These are phyloP conservation scores for Teunomyces cretensis DNA, from an alignment of 805 yeast species.

Conservation along the genomic window DNA sequence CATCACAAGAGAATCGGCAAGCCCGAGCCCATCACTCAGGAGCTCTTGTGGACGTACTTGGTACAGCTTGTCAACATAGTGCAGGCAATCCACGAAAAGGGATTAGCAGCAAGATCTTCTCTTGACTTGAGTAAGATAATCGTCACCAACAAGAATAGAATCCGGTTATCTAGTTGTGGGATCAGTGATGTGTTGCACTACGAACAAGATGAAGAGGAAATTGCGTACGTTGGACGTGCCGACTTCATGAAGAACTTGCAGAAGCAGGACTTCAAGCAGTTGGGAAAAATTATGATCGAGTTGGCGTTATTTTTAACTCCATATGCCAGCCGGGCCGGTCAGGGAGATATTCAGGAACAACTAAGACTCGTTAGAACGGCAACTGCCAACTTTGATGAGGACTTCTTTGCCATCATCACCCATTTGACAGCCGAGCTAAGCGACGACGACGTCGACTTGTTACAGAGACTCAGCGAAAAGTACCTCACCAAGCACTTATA, in stretches of 20 bases:
- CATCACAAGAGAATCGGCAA: slow-evolving; percentile 50
- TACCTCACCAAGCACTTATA: slow-evolving; percentile 39
- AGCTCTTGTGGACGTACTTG: slow-evolving; percentile 70
- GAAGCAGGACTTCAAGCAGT: slow-evolving; percentile 51
- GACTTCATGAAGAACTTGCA: slow-evolving; percentile 35
- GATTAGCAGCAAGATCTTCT: slow-evolving; percentile 59
- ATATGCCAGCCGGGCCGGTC: neutral
- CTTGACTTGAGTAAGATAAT: slow-evolving; percentile 69
- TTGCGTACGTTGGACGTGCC: slow-evolving; percentile 6
- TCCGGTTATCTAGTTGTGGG: slow-evolving; percentile 72
- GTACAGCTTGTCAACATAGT: slow-evolving; percentile 75
- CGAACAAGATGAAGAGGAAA: slow-evolving; percentile 28
- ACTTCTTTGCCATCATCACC: slow-evolving; percentile 31
- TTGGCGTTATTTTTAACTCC: slow-evolving; percentile 29
- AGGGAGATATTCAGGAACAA: neutral
- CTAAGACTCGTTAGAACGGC: slow-evolving; percentile 14
- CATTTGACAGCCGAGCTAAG: slow-evolving; percentile 28
- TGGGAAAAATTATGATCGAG: slow-evolving; percentile 62
- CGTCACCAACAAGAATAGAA: slow-evolving; percentile 67
- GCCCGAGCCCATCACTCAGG: slow-evolving; percentile 58
- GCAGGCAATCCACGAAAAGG: slow-evolving; percentile 61
- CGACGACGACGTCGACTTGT: slow-evolving; percentile 21
- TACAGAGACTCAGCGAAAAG: slow-evolving; percentile 21
- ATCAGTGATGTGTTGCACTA: slow-evolving; percentile 59
- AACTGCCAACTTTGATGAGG: slow-evolving; percentile 34